Conservation (phyloP, 1,139 yeast genomes). For the Schwanniomyces etchellsii region DNA sequence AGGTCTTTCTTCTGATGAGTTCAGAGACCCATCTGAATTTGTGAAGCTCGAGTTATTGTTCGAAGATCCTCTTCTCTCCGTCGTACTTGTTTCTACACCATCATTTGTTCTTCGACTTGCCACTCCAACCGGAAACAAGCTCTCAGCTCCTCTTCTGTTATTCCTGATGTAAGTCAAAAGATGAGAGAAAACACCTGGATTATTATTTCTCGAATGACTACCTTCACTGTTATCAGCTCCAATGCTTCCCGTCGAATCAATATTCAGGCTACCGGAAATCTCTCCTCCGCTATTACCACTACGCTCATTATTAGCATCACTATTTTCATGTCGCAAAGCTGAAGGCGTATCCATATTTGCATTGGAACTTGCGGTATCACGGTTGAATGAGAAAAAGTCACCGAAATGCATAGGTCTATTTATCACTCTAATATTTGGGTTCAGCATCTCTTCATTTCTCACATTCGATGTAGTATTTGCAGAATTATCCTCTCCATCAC, state of each 20-base stretch:
- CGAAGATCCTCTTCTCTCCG: slow-evolving; percentile 15
- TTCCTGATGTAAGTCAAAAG: slow-evolving; percentile 19
- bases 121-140: slow-evolving; percentile 45
- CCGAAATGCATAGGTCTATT: slow-evolving; percentile 4
- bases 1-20: no score
- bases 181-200: slow-evolving; percentile 17
- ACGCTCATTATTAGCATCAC: not conserved
- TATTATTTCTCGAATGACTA: slow-evolving; percentile 1
- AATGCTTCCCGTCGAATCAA: not conserved
- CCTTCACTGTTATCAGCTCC: not conserved
- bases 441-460: not conserved
- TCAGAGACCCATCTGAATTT: no score
- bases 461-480: not conserved
- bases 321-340: not conserved
- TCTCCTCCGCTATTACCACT: not conserved
- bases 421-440: slow-evolving; percentile 3
- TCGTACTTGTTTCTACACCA: slow-evolving; percentile 35
- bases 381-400: slow-evolving; percentile 3
- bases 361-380: slow-evolving; percentile 1
- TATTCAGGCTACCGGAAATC: not conserved
- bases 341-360: not conserved
- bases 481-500: slow-evolving; percentile 8
- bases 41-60: no score
- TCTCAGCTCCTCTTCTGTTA: slow-evolving; percentile 8
- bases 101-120: slow-evolving; percentile 44